Percentiles rank a stretch among this genome's conserved stretches.
Conservation (phyloP, 2,329 filamentous ascomycete genomes). For the Talaromyces sp. region DNA sequence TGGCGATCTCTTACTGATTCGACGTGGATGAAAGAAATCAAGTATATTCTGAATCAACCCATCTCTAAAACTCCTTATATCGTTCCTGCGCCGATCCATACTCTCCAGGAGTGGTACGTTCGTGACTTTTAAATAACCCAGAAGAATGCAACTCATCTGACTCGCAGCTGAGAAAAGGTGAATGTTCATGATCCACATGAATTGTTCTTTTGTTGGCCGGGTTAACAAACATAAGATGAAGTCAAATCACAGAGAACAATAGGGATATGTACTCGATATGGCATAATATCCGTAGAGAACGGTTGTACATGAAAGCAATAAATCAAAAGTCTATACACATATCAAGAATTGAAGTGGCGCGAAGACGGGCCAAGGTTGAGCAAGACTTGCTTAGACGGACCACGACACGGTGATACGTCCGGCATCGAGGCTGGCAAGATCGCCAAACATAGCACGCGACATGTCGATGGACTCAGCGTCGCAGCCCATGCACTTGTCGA, state of each 20-base stretch:
- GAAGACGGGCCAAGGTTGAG: slow-evolving; percentile 3
- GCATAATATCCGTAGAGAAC: slow-evolving; percentile 9
- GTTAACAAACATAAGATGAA: slow-evolving; percentile 15
- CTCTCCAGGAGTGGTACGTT: slow-evolving; percentile 19
- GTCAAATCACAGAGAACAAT: slow-evolving; percentile 10
- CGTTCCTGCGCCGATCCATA: slow-evolving; percentile 17
- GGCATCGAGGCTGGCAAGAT: slow-evolving; percentile 40
- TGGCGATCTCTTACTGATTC: neutral
- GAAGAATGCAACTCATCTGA: slow-evolving; percentile 12
- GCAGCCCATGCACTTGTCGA: slow-evolving; percentile 76
- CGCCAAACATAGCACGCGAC: slow-evolving; percentile 54
- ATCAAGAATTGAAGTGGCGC: slow-evolving; percentile 24
- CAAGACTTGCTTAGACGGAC: slow-evolving; percentile 34
- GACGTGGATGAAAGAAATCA: neutral
- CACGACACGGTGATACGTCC: slow-evolving; percentile 44
- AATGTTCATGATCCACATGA: slow-evolving; percentile 17
- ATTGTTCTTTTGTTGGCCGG: slow-evolving; percentile 15
- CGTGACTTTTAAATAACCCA: slow-evolving; percentile 6
- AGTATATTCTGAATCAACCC: slow-evolving; percentile 10
- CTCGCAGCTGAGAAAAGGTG: slow-evolving; percentile 5
- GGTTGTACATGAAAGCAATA: slow-evolving; percentile 19
- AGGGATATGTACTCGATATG: neutral
- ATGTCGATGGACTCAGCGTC: slow-evolving; percentile 56
- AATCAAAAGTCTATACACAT: slow-evolving; percentile 26
- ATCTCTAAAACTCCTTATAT: slow-evolving; percentile 13